Conservation (phyloP, 768 basidiomycete genomes). For the Leccinum uliginosum region DNA sequence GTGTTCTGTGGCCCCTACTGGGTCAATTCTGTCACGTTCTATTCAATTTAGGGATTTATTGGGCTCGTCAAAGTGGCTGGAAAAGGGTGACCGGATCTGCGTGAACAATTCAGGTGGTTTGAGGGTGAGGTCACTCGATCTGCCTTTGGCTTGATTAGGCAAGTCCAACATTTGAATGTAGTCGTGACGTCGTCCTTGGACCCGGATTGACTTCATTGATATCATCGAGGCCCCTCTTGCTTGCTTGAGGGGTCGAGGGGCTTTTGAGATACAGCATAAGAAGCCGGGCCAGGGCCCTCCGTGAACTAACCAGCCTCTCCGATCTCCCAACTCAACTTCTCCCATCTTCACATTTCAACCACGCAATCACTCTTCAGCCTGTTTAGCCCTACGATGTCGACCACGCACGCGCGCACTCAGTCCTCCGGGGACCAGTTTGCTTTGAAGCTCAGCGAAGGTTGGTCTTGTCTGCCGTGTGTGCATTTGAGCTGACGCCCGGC, state of each 20-base stretch:
- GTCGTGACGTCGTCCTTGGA: not conserved
- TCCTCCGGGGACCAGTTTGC: not conserved
- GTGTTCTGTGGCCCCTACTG: not conserved
- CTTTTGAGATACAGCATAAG: slow-evolving; percentile 11
- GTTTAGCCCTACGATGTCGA: slow-evolving; percentile 10
- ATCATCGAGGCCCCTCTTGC: not conserved
- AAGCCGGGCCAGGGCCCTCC: not conserved
- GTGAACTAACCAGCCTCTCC: not conserved
- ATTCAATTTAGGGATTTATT: not conserved
- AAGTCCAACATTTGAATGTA: slow-evolving; percentile 2
- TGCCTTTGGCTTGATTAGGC: not conserved
- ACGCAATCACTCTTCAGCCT: slow-evolving; percentile 5
- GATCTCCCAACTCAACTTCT: not conserved
- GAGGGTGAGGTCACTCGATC: slow-evolving; percentile 20
- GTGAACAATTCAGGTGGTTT: not conserved
- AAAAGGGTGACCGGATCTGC: not conserved
- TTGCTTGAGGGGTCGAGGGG: slow-evolving; percentile 13
- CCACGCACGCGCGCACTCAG: not conserved
- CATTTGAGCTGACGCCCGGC: not conserved
- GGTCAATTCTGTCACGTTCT: not conserved
- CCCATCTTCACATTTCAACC: not conserved
- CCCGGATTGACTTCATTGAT: not conserved
- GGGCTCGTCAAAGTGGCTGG: not conserved
- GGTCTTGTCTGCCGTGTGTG: not conserved
- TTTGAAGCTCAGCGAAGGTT: slow-evolving; percentile 29